These are phyloP conservation scores for Saksenaea oblongispora DNA, from an alignment of 371 early-diverging fungal species.

Conservation along the genomic window DNA sequence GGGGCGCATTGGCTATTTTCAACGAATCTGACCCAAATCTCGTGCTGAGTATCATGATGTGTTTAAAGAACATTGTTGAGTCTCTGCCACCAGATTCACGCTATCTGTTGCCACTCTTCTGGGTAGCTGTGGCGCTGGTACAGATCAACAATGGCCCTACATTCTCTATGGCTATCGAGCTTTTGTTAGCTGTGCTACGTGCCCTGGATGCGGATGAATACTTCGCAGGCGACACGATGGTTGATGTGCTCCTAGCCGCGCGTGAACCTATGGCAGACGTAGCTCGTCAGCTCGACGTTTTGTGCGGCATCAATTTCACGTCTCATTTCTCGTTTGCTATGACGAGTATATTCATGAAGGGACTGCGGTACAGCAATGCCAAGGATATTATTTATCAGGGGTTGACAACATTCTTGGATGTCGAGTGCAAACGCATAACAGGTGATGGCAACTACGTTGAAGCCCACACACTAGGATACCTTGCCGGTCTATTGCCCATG, in stretches of 20 bases:
- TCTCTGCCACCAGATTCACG: slow-evolving; percentile 72
- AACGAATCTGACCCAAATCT: slow-evolving; percentile 74
- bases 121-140: slow-evolving; percentile 81
- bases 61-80: slow-evolving; percentile 79
- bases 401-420: slow-evolving; percentile 65
- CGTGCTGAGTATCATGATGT: slow-evolving; percentile 80
- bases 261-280: slow-evolving; percentile 71
- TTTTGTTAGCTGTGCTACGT: slow-evolving; percentile 70
- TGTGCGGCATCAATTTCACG: slow-evolving; percentile 78
- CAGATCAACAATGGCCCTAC: slow-evolving; percentile 82
- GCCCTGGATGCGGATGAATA: slow-evolving; percentile 68
- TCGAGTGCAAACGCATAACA: slow-evolving; percentile 51
- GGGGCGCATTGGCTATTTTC: slow-evolving; percentile 77
- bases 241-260: slow-evolving; percentile 64
- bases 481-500: slow-evolving; percentile 68
- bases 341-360: slow-evolving; percentile 77
- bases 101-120: slow-evolving; percentile 81
- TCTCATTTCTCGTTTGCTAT: slow-evolving; percentile 86
- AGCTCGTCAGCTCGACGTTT: slow-evolving; percentile 63
- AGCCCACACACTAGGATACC: slow-evolving; percentile 65
- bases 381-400: slow-evolving; percentile 66
- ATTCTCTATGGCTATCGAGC: slow-evolving; percentile 67
- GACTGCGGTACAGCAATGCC: slow-evolving; percentile 70
- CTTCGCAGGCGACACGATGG: slow-evolving; percentile 62
- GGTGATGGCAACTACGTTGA: slow-evolving; percentile 48